Conservation (phyloP, 352 stramenopile species). For the Globisporangium sylvaticum region DNA sequence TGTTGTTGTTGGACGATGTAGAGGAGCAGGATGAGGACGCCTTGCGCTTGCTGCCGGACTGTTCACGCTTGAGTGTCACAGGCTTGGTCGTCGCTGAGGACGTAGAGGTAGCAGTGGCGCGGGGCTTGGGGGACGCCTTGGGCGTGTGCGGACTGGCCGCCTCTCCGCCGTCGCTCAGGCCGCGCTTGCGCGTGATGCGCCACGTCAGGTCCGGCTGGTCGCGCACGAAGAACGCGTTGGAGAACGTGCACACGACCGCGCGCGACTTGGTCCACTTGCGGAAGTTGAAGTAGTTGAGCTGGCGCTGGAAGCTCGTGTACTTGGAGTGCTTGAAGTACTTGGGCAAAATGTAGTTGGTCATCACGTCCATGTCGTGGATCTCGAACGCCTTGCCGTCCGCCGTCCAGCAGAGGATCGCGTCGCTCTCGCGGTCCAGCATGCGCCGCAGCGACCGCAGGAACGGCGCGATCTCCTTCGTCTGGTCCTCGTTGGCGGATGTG, state of each 20-base stretch:
- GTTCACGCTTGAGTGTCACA: constrained; percentile 6
- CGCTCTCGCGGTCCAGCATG: constrained; percentile 58
- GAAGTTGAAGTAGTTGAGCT: constrained; percentile 93
- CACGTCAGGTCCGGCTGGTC: constrained; percentile 57
- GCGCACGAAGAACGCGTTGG: constrained; percentile 60
- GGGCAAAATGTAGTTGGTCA: constrained; percentile 82
- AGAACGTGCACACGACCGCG: constrained; percentile 72
- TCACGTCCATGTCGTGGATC: constrained; percentile 63
- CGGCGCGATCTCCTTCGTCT: constrained; percentile 49
- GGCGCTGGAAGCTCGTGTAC: constrained; percentile 87
- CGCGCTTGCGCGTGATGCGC: constrained; percentile 61
- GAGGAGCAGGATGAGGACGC: not conserved
- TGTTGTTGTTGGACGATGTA: too few species aligned
- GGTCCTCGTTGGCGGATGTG: constrained; percentile 8
- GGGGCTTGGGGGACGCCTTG: constrained; percentile 6
- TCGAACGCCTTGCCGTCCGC: constrained; percentile 53
- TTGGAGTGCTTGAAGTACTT: constrained; percentile 91
- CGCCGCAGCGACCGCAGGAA: constrained; percentile 52
- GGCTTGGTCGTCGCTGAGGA: not conserved
- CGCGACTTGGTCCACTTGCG: constrained; percentile 79
- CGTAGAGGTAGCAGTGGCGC: not conserved
- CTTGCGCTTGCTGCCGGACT: constrained; percentile 12
- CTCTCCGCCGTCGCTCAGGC: constrained; percentile 6
- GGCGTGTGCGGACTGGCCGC: constrained; percentile 12
- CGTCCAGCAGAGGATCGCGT: constrained; percentile 52